Base-by-base conservation (phyloP, 148 eudicot species). In the Drosera capensis region DNA sequence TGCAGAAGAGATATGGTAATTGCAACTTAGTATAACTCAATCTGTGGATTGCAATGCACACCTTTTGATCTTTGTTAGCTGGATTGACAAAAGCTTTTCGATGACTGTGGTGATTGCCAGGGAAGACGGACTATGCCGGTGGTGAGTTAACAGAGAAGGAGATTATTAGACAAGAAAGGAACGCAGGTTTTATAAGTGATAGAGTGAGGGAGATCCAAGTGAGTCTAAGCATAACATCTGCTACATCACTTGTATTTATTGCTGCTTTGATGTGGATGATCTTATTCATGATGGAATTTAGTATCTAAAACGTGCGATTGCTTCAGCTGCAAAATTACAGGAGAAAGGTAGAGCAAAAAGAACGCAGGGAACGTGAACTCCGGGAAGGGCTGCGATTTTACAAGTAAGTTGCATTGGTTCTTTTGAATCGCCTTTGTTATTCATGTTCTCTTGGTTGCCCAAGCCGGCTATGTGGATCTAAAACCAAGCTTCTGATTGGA, bases 191-290 rank as follows among this genome's bases (percentile, higher is more conserved):
- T 16, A 56, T 90, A 58, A 73, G 85, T 54, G 50, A 49, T 60
- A 68, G 68, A 55, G 75, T 90, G 25, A 72, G 95, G 52, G 99
- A 90, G 65, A 90, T 90, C 50, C 99, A 90, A 70, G 99, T 90
- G 38, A 34, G 38, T 36, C n/a, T n/a, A n/a, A n/a, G n/a, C n/a
- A 15, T 20, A n/a, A n/a, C n/a, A n/a, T n/a, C n/a, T n/a, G n/a
- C n/a, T n/a, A n/a, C n/a, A n/a, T n/a, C n/a, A n/a, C n/a, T n/a
- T n/a, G n/a, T n/a, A n/a, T n/a, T n/a, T n/a, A n/a, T n/a, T n/a
- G n/a, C n/a, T n/a, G n/a, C n/a, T n/a, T n/a, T n/a, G n/a, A n/a
- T 38, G 7, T 25, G 18, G 9, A 24, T 23, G 34, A 25, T 51
- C 20, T n/a, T n/a, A n/a, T n/a, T n/a, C 40, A 28, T 20, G 45